Evolutionary conservation across 2,329 filamentous ascomycete genomes (phyloP).

Genomic region (Diplodia scrobiculata): DNA sequence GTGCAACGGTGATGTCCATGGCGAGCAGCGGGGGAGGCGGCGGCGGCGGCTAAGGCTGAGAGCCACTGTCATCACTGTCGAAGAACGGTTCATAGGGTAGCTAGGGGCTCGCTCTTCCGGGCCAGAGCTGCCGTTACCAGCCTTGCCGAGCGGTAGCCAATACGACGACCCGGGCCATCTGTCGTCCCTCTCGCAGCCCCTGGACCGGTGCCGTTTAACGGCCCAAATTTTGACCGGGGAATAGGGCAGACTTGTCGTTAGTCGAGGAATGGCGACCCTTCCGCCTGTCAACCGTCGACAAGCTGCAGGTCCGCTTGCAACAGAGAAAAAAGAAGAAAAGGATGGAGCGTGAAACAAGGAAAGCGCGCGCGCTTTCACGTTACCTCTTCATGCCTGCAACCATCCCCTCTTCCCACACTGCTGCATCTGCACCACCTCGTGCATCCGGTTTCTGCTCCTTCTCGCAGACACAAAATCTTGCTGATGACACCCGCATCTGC

Average conservation of each 20-base stretch:
- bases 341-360: background rate
- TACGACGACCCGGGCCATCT: slow-evolving; percentile 8
- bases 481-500: background rate
- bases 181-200: background rate
- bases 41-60: slow-evolving; percentile 3
- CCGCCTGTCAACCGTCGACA: background rate
- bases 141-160: slow-evolving; percentile 16
- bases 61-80: background rate
- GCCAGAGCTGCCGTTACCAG: background rate
- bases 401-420: background rate
- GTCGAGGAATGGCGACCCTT: background rate
- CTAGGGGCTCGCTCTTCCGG: no score
- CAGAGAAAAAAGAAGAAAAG: background rate
- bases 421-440: background rate
- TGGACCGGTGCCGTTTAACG: background rate
- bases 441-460: background rate
- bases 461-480: background rate
- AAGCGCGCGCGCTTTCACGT: background rate
- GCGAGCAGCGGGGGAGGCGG: background rate
- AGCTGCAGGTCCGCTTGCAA: background rate
- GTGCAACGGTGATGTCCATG: background rate
- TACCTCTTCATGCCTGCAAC: background rate
- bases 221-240: background rate
- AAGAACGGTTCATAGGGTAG: no score
- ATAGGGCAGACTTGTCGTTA: background rate